These are phyloP conservation scores for Thyridium curvatum DNA, from an alignment of 2,329 filamentous ascomycete species.

Conservation along the genomic window DNA sequence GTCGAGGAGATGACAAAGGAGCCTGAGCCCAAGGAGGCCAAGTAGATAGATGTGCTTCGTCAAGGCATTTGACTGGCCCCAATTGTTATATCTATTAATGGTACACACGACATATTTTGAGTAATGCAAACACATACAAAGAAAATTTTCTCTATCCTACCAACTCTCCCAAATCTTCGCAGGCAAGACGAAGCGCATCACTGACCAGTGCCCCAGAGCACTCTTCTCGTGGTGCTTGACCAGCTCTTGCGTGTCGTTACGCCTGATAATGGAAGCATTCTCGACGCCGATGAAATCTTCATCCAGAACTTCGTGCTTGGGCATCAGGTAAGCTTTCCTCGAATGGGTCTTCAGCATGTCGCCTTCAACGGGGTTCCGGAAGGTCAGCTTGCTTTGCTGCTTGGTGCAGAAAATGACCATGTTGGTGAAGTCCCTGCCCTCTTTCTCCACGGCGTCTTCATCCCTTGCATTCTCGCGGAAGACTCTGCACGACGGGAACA, in stretches of 20 bases:
- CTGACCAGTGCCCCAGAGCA: conserved; percentile 79
- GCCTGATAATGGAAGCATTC: conserved; percentile 48
- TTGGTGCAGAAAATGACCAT: conserved; percentile 94
- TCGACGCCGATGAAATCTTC: conserved; percentile 37
- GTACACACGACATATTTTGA: not conserved
- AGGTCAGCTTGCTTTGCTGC: conserved; percentile 35
- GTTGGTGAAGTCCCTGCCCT: conserved; percentile 75
- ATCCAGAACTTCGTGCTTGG: conserved; percentile 61
- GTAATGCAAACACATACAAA: not conserved
- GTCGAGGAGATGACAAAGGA: conserved; percentile 10
- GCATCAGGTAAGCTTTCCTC: conserved; percentile 63
- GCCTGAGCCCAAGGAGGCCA: not conserved
- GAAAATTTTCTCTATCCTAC: conserved; percentile 40
- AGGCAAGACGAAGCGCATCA: conserved; percentile 84
- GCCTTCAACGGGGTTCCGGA: conserved; percentile 55
- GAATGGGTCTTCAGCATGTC: conserved; percentile 72
- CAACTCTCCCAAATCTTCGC: conserved; percentile 78
- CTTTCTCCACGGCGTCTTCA: conserved; percentile 35
- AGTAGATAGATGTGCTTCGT: not conserved
- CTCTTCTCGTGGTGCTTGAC: conserved; percentile 67
- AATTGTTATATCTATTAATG: not conserved
- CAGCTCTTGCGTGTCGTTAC: conserved; percentile 60
- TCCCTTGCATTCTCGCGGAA: conserved; percentile 70
- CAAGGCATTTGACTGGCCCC: not conserved
- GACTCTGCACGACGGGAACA: conserved; percentile 86